Evolutionary conservation across 441 rosid species (phyloP).

Genomic region (Adansonia grandidieri): DNA sequence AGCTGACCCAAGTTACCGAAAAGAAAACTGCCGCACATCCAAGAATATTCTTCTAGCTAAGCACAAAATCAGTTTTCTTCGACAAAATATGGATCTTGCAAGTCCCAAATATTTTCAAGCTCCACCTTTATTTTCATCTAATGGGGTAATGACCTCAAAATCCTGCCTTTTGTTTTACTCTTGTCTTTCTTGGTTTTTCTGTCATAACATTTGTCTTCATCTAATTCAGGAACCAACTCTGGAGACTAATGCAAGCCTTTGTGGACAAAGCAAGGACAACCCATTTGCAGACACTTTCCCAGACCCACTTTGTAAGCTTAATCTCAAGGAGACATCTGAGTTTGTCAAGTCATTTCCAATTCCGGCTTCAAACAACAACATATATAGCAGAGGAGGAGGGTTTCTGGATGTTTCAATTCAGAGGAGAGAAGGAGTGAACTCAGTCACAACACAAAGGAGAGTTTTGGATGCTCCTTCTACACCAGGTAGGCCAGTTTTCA

Average conservation of each 20-base stretch:
- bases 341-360: constrained; percentile 68
- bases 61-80: constrained; percentile 6
- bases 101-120: constrained; percentile 56
- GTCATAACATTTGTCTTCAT: constrained; percentile 13
- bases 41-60: constrained; percentile 12
- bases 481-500: constrained; percentile 79
- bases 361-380: constrained; percentile 35
- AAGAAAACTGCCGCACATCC: constrained; percentile 7
- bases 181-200: constrained; percentile 18
- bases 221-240: constrained; percentile 41
- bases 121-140: constrained; percentile 48
- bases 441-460: constrained; percentile 47
- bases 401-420: constrained; percentile 48
- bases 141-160: constrained; percentile 43
- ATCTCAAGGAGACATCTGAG: constrained; percentile 72
- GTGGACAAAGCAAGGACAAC: constrained; percentile 50
- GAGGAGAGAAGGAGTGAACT: constrained; percentile 60
- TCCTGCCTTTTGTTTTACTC: constrained; percentile 27
- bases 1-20: background rate
- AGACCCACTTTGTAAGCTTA: constrained; percentile 75
- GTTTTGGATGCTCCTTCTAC: constrained; percentile 68
- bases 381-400: constrained; percentile 44
- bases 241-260: constrained; percentile 46
- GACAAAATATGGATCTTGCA: constrained; percentile 54
- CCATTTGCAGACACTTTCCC: constrained; percentile 57